Evolutionary conservation across 1,284 basidiomycete species (phyloP).

Genomic region (Volvariella surrecta): DNA sequence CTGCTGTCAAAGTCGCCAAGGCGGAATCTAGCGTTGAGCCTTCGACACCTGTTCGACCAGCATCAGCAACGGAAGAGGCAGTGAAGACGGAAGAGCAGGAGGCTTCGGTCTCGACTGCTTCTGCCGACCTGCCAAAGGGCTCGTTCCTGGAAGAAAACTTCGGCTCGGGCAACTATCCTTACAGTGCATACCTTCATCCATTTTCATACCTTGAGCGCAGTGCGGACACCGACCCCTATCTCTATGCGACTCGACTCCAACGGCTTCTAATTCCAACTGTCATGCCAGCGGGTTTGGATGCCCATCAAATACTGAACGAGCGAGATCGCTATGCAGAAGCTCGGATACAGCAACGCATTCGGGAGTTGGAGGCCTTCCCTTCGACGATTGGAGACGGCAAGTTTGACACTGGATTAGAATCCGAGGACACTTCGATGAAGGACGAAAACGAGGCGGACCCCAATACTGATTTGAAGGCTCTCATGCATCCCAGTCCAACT

Average conservation of each 20-base stretch:
- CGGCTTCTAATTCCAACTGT: slow-evolving; percentile 81
- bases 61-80: slow-evolving; percentile 21
- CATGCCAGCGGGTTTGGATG: slow-evolving; percentile 91
- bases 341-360: slow-evolving; percentile 83
- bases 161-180: slow-evolving; percentile 84
- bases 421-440: slow-evolving; percentile 34
- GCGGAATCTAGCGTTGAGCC: slow-evolving; percentile 30
- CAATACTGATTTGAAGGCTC: slow-evolving; percentile 18
- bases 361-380: slow-evolving; percentile 81
- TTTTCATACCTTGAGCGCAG: slow-evolving; percentile 68
- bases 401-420: slow-evolving; percentile 44
- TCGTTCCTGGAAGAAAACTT: slow-evolving; percentile 76
- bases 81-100: slow-evolving; percentile 39
- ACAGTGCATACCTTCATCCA: slow-evolving; percentile 91
- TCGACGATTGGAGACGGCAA: slow-evolving; percentile 77
- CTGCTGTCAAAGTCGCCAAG: slow-evolving; percentile 72
- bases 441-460: slow-evolving; percentile 33
- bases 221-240: slow-evolving; percentile 46
- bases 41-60: slow-evolving; percentile 20
- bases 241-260: slow-evolving; percentile 69
- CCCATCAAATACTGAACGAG: slow-evolving; percentile 85
- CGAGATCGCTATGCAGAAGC: slow-evolving; percentile 88
- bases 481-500: slow-evolving; percentile 44
- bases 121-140: slow-evolving; percentile 52
- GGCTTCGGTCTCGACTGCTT: slow-evolving; percentile 26